phyloP scores from a whole-genome alignment of 108 stramenopile genomes.

The Nitzschia palea region DNA sequence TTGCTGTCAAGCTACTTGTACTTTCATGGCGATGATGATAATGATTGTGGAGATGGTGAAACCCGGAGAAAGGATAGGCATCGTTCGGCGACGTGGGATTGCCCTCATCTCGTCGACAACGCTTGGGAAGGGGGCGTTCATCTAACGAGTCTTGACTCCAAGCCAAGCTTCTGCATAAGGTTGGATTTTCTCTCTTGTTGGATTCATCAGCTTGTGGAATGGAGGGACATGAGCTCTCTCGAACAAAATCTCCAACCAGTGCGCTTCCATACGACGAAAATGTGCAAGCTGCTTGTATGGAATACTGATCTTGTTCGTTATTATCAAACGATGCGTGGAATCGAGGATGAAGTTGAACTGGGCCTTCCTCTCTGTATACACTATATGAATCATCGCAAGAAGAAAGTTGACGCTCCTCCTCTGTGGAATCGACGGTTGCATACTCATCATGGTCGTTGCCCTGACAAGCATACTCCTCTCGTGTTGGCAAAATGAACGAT shows the following conservation, averaged over 20 bases:
- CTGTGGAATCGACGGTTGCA: not conserved
- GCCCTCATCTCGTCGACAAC: slow-evolving; percentile 6
- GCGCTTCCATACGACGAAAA: not conserved
- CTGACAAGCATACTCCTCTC: too few species aligned
- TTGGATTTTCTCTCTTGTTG: slow-evolving; percentile 6
- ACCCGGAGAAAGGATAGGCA: not conserved
- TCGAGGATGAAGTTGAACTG: slow-evolving; percentile 2
- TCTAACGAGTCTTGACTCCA: slow-evolving; percentile 28
- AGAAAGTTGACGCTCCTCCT: slow-evolving; percentile 5
- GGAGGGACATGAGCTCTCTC: not conserved
- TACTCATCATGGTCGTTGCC: not conserved
- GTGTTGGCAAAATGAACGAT: too few species aligned
- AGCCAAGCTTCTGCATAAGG: slow-evolving; percentile 16
- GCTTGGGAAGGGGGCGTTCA: not conserved
- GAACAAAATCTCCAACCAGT: not conserved
- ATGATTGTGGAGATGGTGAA: not conserved
- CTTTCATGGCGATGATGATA: not conserved
- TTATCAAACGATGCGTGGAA: slow-evolving; percentile 1
- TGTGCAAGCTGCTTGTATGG: slow-evolving; percentile 6
- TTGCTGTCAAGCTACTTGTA: slow-evolving; percentile 1
- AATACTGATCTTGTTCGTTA: not conserved
- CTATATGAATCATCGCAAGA: not conserved
- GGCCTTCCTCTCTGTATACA: slow-evolving; percentile 2
- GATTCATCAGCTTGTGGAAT: not conserved
- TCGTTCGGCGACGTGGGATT: not conserved